Percentiles rank a stretch among this genome's conserved stretches.
Evolutionary conservation across 371 early-diverging fungal species (phyloP).

Genomic region (Circinella minor): DNA sequence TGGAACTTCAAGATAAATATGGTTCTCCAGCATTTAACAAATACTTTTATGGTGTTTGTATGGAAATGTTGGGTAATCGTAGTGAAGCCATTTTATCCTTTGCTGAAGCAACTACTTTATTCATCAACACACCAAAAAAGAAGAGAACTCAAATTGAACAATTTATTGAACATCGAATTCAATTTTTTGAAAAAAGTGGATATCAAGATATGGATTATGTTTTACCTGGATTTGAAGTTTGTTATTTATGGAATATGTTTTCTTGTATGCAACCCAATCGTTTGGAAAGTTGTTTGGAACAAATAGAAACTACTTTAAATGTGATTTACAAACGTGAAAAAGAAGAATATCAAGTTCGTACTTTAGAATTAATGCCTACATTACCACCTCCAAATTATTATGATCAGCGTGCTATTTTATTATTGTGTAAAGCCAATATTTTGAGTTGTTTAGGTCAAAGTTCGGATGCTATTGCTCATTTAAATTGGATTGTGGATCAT

Average conservation of each 20-base stretch:
- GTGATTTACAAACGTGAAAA: constrained; percentile 51
- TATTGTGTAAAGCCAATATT: constrained; percentile 46
- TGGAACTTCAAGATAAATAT: constrained; percentile 51
- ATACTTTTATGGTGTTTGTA: constrained; percentile 63
- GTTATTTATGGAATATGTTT: constrained; percentile 63
- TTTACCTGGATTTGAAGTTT: constrained; percentile 61
- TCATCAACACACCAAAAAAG: constrained; percentile 24
- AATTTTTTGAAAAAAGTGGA: constrained; percentile 56
- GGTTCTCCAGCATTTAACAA: constrained; percentile 60
- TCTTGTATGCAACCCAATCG: constrained; percentile 51
- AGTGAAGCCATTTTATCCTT: constrained; percentile 57
- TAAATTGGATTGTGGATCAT: constrained; percentile 67
- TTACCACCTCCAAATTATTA: constrained; percentile 49
- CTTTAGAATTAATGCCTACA: constrained; percentile 43
- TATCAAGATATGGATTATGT: constrained; percentile 61
- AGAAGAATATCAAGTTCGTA: constrained; percentile 52
- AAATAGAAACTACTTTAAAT: constrained; percentile 47
- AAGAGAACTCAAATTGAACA: constrained; percentile 61
- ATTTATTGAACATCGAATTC: constrained; percentile 55
- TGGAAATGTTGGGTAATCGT: constrained; percentile 56
- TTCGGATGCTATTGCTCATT: constrained; percentile 46
- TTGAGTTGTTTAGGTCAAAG: constrained; percentile 38
- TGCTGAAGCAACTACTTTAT: constrained; percentile 52
- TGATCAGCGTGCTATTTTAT: constrained; percentile 48
- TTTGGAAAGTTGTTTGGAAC: constrained; percentile 42